Evolutionary conservation across 805 yeast genomes (phyloP), one percentile per base, ranked within the genome.

Genomic region (fission yeast (Schizosaccharomyces pombe)): DNA sequence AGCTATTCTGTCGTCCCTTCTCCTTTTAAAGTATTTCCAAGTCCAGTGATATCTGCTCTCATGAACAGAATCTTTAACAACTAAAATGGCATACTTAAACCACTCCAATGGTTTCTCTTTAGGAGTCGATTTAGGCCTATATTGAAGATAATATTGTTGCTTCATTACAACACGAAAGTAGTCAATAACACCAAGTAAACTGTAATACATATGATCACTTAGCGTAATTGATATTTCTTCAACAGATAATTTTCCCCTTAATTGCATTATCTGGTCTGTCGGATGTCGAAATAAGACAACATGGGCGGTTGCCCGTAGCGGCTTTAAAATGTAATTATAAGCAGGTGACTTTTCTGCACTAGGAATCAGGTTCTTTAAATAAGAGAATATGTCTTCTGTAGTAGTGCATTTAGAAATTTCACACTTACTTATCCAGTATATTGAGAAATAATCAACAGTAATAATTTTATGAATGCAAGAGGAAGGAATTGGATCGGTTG

Each of bases 271-370:
- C 28, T 26, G 28, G 14, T 22, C 30, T 14, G 5, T 24, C 19
- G 49, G 49, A 8, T 43, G 49, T 8, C 49, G 49, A 43, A 26
- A 43, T 22, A 91, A 68, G 0, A 86, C 79, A 33, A 93, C 66
- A 61, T 79, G 81, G 37, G 97, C 97, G 47, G 73, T 70, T 28
- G 97, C 97, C 8, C 85, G 77, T 1, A 91, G 95, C 0, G 99
- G 99, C 56, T 80, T 75, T 57, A 91, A 67, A 6, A 91, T 68
- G 55, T 68, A 68, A 56, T 69, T 67, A 31, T 61, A 57, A n/a
- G 58, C 58, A 28, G 60, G 60, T 3, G 59, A 52, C n/a, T 55
- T 53, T 4, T n/a, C 51, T 6, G 55, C 11, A 55, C n/a, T 19
- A 24, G 19, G 32, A 32, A 29, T 54, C 16, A n/a, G 8, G 24